phyloP scores from a whole-genome alignment of 768 basidiomycete genomes.

The Psilocybe subaeruginosa region DNA sequence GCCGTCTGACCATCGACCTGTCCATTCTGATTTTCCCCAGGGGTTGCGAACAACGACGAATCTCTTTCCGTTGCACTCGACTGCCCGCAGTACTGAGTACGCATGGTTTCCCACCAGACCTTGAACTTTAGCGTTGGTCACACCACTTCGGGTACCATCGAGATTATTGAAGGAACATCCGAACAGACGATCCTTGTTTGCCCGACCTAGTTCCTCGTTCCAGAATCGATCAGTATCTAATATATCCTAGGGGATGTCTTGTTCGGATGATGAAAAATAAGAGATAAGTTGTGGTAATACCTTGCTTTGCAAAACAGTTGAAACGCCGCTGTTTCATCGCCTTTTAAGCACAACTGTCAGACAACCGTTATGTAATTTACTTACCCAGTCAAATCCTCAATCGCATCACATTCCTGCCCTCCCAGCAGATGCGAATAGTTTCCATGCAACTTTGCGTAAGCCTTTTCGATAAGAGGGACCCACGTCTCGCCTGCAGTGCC shows the following conservation, averaged over 20 bases:
- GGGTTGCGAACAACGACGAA: conserved; percentile 52
- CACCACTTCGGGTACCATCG: conserved; percentile 34
- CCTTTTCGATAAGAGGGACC: conserved; percentile 64
- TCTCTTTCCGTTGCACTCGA: conserved; percentile 46
- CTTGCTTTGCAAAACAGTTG: conserved; percentile 44
- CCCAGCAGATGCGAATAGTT: conserved; percentile 39
- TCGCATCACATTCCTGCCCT: conserved; percentile 46
- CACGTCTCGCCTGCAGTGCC: conserved; percentile 53
- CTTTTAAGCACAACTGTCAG: neutral
- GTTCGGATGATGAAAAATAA: neutral
- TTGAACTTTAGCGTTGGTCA: conserved; percentile 30
- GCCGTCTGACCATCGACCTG: conserved; percentile 52
- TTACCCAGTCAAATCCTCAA: conserved; percentile 62
- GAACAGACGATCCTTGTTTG: conserved; percentile 55
- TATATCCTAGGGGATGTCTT: conserved; percentile 37
- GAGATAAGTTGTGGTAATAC: conserved; percentile 20
- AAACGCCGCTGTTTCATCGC: conserved; percentile 41
- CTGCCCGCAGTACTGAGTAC: conserved; percentile 49
- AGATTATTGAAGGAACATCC: conserved; percentile 49
- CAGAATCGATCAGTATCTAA: conserved; percentile 54
- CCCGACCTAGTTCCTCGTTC: conserved; percentile 52
- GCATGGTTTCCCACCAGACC: conserved; percentile 46
- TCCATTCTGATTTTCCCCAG: conserved; percentile 54
- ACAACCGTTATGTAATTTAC: conserved; percentile 9
- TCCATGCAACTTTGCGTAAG: conserved; percentile 59